Evolutionary conservation across 805 yeast species (phyloP).

Genomic region (Candida lessepsii): DNA sequence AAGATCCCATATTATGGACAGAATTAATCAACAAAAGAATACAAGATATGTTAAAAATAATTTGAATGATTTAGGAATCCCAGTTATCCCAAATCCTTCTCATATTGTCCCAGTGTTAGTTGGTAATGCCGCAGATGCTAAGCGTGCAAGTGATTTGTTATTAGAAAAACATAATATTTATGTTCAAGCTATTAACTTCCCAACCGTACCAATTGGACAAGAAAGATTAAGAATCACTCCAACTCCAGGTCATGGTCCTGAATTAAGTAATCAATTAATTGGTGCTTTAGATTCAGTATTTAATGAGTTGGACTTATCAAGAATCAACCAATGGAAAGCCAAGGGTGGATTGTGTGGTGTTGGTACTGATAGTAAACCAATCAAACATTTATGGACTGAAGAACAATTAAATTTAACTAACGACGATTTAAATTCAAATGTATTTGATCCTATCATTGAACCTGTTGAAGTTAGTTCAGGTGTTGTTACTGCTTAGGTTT

Average conservation of each 20-base stretch:
- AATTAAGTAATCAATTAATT: constrained; percentile 71
- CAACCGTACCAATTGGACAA: constrained; percentile 93
- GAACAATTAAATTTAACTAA: constrained; percentile 66
- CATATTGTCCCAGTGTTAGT: constrained; percentile 95
- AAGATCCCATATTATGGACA: constrained; percentile 70
- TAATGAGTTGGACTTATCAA: constrained; percentile 67
- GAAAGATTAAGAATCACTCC: constrained; percentile 98
- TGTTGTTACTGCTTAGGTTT: constrained; percentile 24
- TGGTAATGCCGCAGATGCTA: constrained; percentile 93
- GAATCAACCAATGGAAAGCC: constrained; percentile 72
- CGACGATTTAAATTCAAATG: constrained; percentile 64
- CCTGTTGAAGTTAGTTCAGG: constrained; percentile 76
- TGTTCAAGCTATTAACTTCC: constrained; percentile 98
- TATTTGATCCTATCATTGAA: constrained; percentile 57
- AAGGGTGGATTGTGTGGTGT: constrained; percentile 92
- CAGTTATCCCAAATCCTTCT: constrained; percentile 96
- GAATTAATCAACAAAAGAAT: constrained; percentile 81
- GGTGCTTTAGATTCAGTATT: constrained; percentile 81
- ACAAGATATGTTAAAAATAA: constrained; percentile 81
- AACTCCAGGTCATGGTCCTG: constrained; percentile 90
- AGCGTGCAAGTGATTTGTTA: constrained; percentile 84
- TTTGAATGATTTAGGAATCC: constrained; percentile 72
- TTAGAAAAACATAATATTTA: constrained; percentile 83
- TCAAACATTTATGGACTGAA: constrained; percentile 84
- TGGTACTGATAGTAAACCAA: constrained; percentile 50